Evolutionary conservation across 2,329 filamentous ascomycete species (phyloP), one percentile per base, ranked within the genome.

Genomic region (Mariannaea sp.): DNA sequence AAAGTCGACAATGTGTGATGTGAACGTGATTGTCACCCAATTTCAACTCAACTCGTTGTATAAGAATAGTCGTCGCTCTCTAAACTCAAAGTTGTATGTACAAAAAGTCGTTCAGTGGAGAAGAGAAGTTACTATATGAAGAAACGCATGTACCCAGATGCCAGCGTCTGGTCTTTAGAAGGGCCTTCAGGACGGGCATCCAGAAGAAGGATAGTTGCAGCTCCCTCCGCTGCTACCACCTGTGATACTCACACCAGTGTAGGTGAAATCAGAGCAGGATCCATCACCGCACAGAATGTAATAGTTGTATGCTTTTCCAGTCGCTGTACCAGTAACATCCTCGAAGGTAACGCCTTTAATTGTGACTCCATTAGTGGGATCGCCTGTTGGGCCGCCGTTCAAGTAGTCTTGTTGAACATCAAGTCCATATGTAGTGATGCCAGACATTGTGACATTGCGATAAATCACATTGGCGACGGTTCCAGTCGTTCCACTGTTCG

Each of bases 251-350:
- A 78, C 74, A 36, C 68, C 73, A 14, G 62, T 70, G 75, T 77
- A 82, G 13, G 73, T 77, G 75, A 80, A 84, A 65, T 74, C 69
- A 27, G 71, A 70, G 12, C 76, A 78, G 35, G 68, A 68, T 10
- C 40, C 54, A 8, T 49, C 45, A 7, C 75, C 80, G 57, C 81
- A 83, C 13, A 81, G 73, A 53, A 83, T 77, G 60, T 80, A 79
- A 56, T 80, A 68, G 49, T 77, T 67, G 79, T 77, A 19, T 67
- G 70, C 20, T 2, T 10, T 12, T 2, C 42, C 41, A 5, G 27
- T 42, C 2, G 45, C 42, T 1, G 54, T 54, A 0, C 77, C 78
- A 3, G 62, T 71, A 48, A 80, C 69, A 32, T 70, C 60, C n/a
- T 67, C 58, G 29, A 80, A 61, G 3, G 69, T 73, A 6, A 80